A percentile compares a stretch with the other conserved stretches of the same genome.
Evolutionary conservation across 2,329 filamentous ascomycete genomes (phyloP).

Genomic region (Pseudogymnoascus sp.): DNA sequence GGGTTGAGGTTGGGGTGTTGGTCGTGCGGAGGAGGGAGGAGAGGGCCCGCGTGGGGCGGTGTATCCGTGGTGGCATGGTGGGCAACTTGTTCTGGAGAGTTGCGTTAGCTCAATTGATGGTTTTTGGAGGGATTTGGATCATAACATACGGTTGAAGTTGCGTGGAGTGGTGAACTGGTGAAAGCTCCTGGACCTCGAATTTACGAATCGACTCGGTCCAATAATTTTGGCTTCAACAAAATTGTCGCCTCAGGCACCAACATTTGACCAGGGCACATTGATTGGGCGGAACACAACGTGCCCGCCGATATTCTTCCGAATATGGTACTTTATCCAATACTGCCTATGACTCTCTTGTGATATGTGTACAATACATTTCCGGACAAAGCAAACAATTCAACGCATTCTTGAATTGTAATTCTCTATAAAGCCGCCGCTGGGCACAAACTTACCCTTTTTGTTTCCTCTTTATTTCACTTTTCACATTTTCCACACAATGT

Average conservation of each 20-base stretch:
- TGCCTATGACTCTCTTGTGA: background rate
- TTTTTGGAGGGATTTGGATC: background rate
- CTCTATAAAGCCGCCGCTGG: background rate
- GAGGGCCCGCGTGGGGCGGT: constrained; percentile 26
- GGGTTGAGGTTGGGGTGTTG: constrained; percentile 30
- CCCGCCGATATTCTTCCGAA: constrained; percentile 1
- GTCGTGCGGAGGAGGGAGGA: constrained; percentile 28
- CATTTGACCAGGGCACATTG: background rate
- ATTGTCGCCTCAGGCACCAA: background rate
- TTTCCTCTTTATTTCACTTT: background rate
- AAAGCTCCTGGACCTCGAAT: constrained; percentile 3
- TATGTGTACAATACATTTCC: constrained; percentile 1
- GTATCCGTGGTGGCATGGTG: constrained; percentile 46
- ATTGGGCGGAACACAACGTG: background rate
- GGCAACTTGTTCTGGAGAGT: background rate
- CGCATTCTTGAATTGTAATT: background rate
- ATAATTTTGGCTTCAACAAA: background rate
- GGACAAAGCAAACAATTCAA: background rate
- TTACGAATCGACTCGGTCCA: constrained; percentile 4
- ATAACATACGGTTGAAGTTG: background rate
- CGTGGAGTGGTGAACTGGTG: constrained; percentile 6
- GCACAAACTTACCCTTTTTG: background rate
- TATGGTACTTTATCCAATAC: constrained; percentile 1
- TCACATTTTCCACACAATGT: background rate
- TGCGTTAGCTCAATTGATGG: background rate